Base-by-base conservation (phyloP, 768 basidiomycete species). In the Tulasnella sp. region DNA sequence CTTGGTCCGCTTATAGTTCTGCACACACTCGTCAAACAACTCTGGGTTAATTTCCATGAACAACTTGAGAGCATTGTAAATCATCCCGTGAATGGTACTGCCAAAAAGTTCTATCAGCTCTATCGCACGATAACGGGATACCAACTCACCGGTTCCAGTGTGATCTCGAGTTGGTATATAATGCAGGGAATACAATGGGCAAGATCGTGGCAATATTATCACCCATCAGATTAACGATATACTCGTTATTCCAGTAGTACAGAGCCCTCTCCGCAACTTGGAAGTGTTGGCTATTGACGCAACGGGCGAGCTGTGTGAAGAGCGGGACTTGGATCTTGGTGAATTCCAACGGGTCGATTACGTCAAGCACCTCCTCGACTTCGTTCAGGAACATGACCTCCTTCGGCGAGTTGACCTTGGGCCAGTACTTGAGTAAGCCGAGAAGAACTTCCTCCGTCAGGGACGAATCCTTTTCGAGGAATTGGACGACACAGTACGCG, bases 361-460 rank as follows among this genome's bases (percentile, higher is more conserved):
- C 96, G 70, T 99, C 96, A 61, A 99, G 72, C 3, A 99, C 87
- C 74, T 99, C 96, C 71, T 99, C 96, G 52, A 99, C 90, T 73
- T 99, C 96, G 70, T 97, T 97, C 58, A 99, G 75, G 73, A 88
- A 99, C 96, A 99, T 99, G 70, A 98, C 96, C 67, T 99, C 96
- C 74, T 99, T 99, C 14, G 93, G 93, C 32, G 88, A 91, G 70
- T 99, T 98, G 64, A 99, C 96, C 70, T 98, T 98, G 31, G 96
- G 96, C 96, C 96, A 99, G 70, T 78, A 99, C 69, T 86, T 85
- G 68, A 99, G 78, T n/a, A 99, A 75, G 17, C 96, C 96, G 63
- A 92, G 73, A 73, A 98, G 86, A 27, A 99, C 96, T 36, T 98
- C 93, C 71, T 98, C 88, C 19, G 91, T 93, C 43, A 98, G 75